Evolutionary conservation across 352 stramenopile species (phyloP).

Genomic region (Hyaloperonospora arabidopsidis): DNA sequence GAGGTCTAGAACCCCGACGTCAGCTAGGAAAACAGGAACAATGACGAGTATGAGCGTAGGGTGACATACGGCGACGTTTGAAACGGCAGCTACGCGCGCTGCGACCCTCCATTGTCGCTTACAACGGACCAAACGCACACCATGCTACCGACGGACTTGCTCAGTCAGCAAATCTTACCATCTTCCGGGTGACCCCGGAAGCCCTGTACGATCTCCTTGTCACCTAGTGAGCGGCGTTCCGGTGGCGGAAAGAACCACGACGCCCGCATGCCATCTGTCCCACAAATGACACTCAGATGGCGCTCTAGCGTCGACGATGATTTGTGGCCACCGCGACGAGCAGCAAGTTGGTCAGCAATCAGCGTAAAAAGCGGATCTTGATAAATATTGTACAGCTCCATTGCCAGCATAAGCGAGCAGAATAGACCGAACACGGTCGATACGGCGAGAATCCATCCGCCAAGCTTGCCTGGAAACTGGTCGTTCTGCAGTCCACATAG

Average conservation of each 20-base stretch:
- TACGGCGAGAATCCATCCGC: constrained; percentile 56
- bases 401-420: constrained; percentile 62
- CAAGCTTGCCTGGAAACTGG: constrained; percentile 52
- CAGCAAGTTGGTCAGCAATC: constrained; percentile 52
- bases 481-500: constrained; percentile 52
- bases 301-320: constrained; percentile 52
- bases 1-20: too few relatives aligned
- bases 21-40: too few relatives aligned
- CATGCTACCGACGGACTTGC: too few relatives aligned
- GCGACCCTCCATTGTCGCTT: too few relatives aligned
- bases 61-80: too few relatives aligned
- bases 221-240: constrained; percentile 35
- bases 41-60: too few relatives aligned
- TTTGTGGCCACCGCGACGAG: constrained; percentile 48
- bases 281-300: constrained; percentile 70
- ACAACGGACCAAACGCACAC: too few relatives aligned
- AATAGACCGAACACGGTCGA: constrained; percentile 70
- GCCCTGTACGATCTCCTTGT: constrained; percentile 58
- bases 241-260: constrained; percentile 60
- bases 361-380: constrained; percentile 42
- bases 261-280: constrained; percentile 53
- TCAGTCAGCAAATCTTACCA: constrained; percentile 25
- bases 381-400: constrained; percentile 77
- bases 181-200: constrained; percentile 28
- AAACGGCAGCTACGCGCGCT: too few relatives aligned